These are phyloP conservation scores for Podila horticola DNA, from an alignment of 192 early-diverging fungal genomes.

Conservation along the genomic window DNA sequence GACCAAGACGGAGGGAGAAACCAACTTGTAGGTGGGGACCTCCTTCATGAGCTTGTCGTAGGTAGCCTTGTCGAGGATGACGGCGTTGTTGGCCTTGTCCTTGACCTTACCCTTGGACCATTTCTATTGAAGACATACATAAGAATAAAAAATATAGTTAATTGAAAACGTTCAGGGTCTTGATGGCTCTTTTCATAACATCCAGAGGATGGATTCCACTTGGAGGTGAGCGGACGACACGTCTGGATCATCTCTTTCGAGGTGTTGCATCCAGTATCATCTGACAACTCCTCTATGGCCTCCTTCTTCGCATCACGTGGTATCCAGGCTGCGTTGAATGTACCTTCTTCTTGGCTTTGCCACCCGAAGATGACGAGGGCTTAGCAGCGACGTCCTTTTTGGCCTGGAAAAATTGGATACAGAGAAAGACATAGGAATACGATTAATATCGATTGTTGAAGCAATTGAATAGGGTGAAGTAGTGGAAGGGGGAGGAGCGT, in stretches of 20 bases:
- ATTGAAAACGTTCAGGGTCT: background rate
- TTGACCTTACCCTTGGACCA: constrained; percentile 99
- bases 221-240: too few relatives aligned
- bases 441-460: background rate
- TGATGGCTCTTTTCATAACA: background rate
- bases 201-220: background rate
- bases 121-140: constrained; percentile 72
- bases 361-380: constrained; percentile 66
- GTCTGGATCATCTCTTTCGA: too few relatives aligned
- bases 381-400: constrained; percentile 72
- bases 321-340: background rate
- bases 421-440: background rate
- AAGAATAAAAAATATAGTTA: background rate
- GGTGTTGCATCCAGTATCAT: too few relatives aligned
- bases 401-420: constrained; percentile 43
- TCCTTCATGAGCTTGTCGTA: constrained; percentile 99
- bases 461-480: background rate
- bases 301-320: background rate
- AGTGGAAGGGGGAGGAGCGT: too few relatives aligned
- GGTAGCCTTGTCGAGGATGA: constrained; percentile 96
- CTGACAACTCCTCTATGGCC: background rate
- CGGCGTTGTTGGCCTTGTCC: constrained; percentile 99
- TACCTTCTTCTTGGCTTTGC: constrained; percentile 67
- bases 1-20: constrained; percentile 97
- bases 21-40: constrained; percentile 99